phyloP scores from a whole-genome alignment of 345 rosid species.

The Eucalyptus sp. region DNA sequence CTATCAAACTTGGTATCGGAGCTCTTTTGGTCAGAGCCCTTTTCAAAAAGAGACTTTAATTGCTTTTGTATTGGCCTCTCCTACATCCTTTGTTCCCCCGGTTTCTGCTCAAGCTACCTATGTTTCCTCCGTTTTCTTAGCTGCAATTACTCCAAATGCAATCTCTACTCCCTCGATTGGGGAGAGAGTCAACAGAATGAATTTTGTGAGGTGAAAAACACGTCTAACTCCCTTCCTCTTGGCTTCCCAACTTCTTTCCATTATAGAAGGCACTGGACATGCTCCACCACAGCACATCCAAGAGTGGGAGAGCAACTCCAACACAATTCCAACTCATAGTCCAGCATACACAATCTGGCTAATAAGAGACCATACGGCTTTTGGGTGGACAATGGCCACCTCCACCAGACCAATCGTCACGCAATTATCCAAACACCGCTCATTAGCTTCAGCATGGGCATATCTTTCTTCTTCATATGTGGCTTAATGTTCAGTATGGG shows the following conservation, averaged over 20 bases:
- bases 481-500: not conserved
- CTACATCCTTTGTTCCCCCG: not conserved
- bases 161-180: not conserved
- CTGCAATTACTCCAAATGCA: not conserved
- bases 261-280: not conserved
- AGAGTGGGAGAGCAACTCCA: not conserved
- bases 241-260: not conserved
- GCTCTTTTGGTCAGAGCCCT: not conserved
- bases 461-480: not conserved
- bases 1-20: not conserved
- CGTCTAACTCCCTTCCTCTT: not conserved
- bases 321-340: not conserved
- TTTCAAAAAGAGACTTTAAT: not conserved
- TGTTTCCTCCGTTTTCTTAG: not conserved
- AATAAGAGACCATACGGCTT: not conserved
- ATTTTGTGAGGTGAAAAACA: not conserved
- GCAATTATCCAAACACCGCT: not conserved
- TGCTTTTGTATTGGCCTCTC: not conserved
- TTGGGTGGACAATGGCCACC: not conserved
- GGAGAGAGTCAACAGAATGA: not conserved
- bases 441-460: not conserved
- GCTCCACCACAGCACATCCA: not conserved
- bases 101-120: not conserved
- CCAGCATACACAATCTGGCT: not conserved
- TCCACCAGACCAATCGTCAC: not conserved